phyloP scores from a whole-genome alignment of 371 early-diverging fungal genomes.

The Blastocladiella emersonii region DNA sequence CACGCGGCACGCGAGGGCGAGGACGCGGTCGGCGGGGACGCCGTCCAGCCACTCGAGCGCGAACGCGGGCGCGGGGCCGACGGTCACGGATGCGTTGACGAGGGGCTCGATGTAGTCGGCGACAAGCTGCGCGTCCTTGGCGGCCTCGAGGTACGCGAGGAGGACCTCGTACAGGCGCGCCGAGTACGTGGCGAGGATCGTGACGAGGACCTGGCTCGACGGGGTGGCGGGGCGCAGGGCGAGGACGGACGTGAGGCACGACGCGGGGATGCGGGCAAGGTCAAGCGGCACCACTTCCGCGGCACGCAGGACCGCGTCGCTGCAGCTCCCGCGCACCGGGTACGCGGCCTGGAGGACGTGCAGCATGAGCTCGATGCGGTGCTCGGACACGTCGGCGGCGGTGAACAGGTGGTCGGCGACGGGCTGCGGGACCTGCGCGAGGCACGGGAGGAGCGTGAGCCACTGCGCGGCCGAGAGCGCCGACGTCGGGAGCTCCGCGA shows the following conservation, averaged over 20 bases:
- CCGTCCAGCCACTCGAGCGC: not conserved
- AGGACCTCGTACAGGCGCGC: not conserved
- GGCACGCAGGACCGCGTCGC: no score
- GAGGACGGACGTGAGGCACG: no score
- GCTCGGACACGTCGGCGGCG: not conserved
- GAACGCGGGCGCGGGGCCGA: not conserved
- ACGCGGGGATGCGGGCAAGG: no score
- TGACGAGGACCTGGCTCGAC: not conserved
- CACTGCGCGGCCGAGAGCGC: not conserved
- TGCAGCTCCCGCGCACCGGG: not conserved
- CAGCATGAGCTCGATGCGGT: not conserved
- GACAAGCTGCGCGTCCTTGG: not conserved
- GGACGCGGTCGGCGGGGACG: not conserved
- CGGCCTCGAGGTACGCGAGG: not conserved
- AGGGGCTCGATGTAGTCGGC: not conserved
- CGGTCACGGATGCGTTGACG: not conserved
- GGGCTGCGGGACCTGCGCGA: not conserved
- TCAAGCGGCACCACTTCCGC: no score
- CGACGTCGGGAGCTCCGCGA: not conserved
- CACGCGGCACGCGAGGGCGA: no score
- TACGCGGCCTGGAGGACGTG: not conserved
- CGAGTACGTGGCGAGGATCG: not conserved
- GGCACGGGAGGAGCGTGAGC: not conserved
- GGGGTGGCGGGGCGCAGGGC: not conserved
- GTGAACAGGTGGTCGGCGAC: not conserved